phyloP scores from a whole-genome alignment of 495 filamentous ascomycete species.

The Aspergillus sclerotiicarbonarius region DNA sequence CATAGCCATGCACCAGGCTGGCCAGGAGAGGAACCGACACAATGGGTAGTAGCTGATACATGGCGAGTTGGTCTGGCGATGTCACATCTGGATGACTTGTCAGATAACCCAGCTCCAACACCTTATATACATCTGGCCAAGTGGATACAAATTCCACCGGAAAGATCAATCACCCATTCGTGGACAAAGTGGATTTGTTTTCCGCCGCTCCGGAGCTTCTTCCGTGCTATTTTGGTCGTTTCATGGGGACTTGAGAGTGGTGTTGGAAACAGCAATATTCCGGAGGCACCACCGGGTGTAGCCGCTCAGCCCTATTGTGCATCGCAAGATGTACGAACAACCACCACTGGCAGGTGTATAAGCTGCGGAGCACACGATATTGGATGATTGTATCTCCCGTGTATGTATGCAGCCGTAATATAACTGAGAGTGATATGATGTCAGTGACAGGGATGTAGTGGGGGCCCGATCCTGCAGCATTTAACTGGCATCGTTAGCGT shows the following conservation, averaged over 20 bases:
- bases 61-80: background rate
- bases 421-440: too few relatives aligned
- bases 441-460: too few relatives aligned
- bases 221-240: conserved; percentile 2
- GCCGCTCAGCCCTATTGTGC: background rate
- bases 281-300: background rate
- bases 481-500: too few relatives aligned
- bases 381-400: too few relatives aligned
- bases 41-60: background rate
- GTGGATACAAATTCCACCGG: background rate
- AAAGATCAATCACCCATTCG: background rate
- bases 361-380: background rate
- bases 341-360: background rate
- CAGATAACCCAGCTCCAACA: background rate
- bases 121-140: background rate
- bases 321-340: background rate
- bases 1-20: conserved; percentile 40
- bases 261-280: conserved; percentile 4
- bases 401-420: too few relatives aligned
- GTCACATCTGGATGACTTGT: too few relatives aligned
- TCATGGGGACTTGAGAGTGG: background rate
- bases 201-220: background rate
- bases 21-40: conserved; percentile 7
- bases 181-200: background rate
- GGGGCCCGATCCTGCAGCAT: too few relatives aligned